Conservation (phyloP, 2,329 filamentous ascomycete genomes). For the Aspergillus floridensis region DNA sequence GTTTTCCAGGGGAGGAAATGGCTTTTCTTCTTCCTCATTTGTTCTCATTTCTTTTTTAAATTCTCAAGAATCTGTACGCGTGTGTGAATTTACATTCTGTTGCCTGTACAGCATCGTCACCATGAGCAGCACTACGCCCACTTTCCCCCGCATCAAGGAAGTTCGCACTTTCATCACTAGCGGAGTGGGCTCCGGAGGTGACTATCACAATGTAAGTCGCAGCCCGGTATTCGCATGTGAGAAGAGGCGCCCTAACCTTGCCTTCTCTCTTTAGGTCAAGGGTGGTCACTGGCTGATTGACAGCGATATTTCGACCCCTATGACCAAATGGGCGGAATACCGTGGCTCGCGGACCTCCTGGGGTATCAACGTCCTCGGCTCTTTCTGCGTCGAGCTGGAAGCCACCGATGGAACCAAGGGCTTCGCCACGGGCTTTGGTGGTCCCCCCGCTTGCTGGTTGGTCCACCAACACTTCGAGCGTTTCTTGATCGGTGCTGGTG, state of each 20-base stretch:
- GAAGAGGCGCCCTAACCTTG: neutral
- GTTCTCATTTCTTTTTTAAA: constrained; percentile 15
- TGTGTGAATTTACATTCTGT: neutral
- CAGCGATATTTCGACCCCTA: constrained; percentile 86
- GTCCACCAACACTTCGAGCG: constrained; percentile 90
- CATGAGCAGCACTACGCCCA: constrained; percentile 30
- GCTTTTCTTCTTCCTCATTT: neutral
- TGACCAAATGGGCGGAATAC: constrained; percentile 86
- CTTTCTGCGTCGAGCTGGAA: constrained; percentile 87
- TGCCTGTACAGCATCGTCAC: constrained; percentile 11
- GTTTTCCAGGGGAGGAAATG: constrained; percentile 7
- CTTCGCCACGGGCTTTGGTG: constrained; percentile 91
- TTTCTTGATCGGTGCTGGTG: constrained; percentile 77
- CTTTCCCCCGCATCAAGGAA: constrained; percentile 46
- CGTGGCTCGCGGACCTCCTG: constrained; percentile 83
- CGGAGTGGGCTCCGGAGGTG: constrained; percentile 48
- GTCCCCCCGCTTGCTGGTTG: constrained; percentile 90
- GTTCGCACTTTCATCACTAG: constrained; percentile 48
- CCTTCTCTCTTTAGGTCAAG: constrained; percentile 33
- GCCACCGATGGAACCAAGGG: constrained; percentile 87
- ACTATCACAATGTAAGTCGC: constrained; percentile 81
- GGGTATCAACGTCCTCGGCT: constrained; percentile 93
- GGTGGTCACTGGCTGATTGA: constrained; percentile 76
- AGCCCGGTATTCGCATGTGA: neutral
- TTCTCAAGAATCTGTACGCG: neutral